phyloP scores from a whole-genome alignment of 345 rosid genomes.

The Eucalyptus dawsonii region DNA sequence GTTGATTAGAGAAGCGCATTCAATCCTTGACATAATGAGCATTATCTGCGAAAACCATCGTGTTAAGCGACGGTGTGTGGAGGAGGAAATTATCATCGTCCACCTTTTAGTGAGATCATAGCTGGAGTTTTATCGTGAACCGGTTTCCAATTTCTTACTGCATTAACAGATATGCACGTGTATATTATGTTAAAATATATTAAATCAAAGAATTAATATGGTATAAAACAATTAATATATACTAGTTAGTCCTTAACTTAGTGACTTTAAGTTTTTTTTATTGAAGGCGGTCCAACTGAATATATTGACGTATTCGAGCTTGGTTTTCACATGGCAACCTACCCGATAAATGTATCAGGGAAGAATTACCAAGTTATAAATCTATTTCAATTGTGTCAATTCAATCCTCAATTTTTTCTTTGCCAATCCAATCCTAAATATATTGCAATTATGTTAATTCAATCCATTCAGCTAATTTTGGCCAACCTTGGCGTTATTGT shows the following conservation, averaged over 20 bases:
- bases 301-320: fast-evolving
- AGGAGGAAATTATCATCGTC: neutral
- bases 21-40: neutral
- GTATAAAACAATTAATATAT: fast-evolving
- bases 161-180: neutral
- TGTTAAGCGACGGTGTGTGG: neutral
- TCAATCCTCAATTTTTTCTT: neutral
- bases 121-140: neutral
- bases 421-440: fast-evolving
- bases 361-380: neutral
- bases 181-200: neutral
- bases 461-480: neutral
- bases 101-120: neutral
- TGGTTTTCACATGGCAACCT: neutral
- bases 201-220: neutral
- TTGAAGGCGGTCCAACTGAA: neutral
- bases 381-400: fast-evolving
- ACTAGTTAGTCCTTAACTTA: neutral
- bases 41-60: neutral
- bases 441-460: neutral
- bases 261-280: neutral
- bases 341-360: fast-evolving
- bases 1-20: neutral
- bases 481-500: fast-evolving
- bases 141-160: neutral